Base-by-base conservation (phyloP, 306 rosid species). In the Vigna reflexopilosa region DNA sequence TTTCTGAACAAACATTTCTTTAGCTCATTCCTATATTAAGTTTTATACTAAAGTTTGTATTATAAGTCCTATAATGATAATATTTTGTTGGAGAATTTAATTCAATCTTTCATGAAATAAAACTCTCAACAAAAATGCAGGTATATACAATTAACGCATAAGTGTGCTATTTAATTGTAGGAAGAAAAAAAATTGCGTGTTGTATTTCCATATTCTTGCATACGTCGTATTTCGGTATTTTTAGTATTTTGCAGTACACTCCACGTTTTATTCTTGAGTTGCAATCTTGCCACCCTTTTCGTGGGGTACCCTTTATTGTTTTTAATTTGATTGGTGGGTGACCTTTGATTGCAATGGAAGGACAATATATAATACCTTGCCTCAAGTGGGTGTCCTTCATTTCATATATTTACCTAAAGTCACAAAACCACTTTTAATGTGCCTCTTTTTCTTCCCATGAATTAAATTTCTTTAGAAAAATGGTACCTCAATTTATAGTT, bases 221-320 rank as follows among this genome's bases (percentile, higher is more conserved):
- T 68, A 69, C 59, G 34, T 4, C 26, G 45, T 69, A 69, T 48
- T 69, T 68, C 49, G 74, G 58, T 69, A 69, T 48, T 69, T 36
- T 69, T 69, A 44, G 59, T 69, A 69, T 69, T 49, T 69, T 42
- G 74, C 74, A 48, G 15, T 69, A 69, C 59, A 48, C 47, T 69
- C 59, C 44, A 28, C 8, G 17, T 69, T 4, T 47, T 45, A 67
- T 67, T 44, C 73, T 17, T 19, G 2, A 24, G 6, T 22, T 22
- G 55, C 56, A 20, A 2, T 22, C 7, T 45, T 10, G 5, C 12
- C 6, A 44, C 22, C 52, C 38, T 44, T 67, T 22, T 22, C 0
- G 50, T 26, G 73, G 73, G 58, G 24, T 47, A 48, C 3, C 16
- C 28, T 22, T 15, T 68, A 44, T 19, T 14, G 4, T 47, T 48